phyloP scores from a whole-genome alignment of 768 basidiomycete genomes.

The Lactarius hatsudake region DNA sequence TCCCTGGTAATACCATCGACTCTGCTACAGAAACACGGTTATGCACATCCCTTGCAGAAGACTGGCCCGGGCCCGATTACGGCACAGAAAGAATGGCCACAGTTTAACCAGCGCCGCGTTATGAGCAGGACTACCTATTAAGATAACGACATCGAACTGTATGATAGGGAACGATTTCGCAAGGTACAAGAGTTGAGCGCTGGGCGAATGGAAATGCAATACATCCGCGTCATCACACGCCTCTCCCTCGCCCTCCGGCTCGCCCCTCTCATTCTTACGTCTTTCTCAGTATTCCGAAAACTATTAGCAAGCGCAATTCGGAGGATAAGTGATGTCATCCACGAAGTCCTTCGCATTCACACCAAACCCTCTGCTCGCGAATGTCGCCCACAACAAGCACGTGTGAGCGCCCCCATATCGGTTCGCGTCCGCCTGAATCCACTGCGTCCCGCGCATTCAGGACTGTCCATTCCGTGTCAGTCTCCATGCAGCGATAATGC shows the following conservation, averaged over 20 bases:
- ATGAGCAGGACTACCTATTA: too few species aligned
- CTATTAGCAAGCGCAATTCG: slow-evolving; percentile 27
- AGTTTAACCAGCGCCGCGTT: too few species aligned
- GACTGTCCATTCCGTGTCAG: slow-evolving; percentile 33
- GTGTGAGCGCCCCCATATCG: slow-evolving; percentile 45
- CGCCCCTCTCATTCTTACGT: background rate
- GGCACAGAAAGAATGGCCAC: too few species aligned
- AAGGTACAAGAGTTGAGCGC: too few species aligned
- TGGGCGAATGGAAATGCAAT: background rate
- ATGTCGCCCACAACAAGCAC: slow-evolving; percentile 45
- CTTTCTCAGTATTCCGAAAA: background rate
- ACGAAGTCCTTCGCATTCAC: slow-evolving; percentile 36
- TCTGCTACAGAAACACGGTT: too few species aligned
- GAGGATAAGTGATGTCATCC: slow-evolving; percentile 34
- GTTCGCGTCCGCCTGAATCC: slow-evolving; percentile 52
- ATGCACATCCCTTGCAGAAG: too few species aligned
- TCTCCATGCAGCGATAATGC: background rate
- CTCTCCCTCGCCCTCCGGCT: background rate
- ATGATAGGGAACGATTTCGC: too few species aligned
- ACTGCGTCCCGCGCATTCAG: slow-evolving; percentile 47
- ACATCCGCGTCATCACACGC: background rate
- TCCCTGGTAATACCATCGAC: too few species aligned
- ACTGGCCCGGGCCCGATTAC: too few species aligned
- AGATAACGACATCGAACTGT: too few species aligned
- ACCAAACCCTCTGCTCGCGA: slow-evolving; percentile 51